A percentile compares a stretch with the other conserved stretches of the same genome.
Evolutionary conservation across 306 rosid species (phyloP).

Genomic region (Pterocarpus santalinus): DNA sequence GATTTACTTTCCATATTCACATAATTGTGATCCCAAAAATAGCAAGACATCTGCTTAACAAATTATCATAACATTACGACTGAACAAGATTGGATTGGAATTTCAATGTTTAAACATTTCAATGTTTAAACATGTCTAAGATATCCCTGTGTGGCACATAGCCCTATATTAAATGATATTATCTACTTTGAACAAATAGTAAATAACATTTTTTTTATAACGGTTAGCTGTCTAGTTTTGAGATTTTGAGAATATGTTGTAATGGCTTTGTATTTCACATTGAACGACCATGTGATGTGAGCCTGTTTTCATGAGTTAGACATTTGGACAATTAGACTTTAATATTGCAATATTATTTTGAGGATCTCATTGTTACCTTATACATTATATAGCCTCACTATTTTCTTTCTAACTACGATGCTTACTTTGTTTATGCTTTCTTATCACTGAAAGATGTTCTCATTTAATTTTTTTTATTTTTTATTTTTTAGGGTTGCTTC

Average conservation of each 20-base stretch:
- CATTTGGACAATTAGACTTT: not conserved
- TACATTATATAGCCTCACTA: not conserved
- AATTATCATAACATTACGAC: not conserved
- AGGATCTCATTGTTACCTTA: not conserved
- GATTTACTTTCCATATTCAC: not conserved
- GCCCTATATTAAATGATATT: too few relatives aligned
- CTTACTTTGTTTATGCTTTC: not conserved
- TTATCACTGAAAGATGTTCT: slow-evolving; percentile 6
- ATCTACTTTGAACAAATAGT: not conserved
- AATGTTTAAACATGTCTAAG: not conserved
- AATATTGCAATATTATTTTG: not conserved
- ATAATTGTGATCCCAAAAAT: not conserved
- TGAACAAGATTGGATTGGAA: not conserved
- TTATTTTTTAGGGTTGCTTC: slow-evolving; percentile 56
- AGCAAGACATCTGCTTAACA: not conserved
- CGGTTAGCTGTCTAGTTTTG: slow-evolving; percentile 7
- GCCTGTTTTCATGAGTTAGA: not conserved
- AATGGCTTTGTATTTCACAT: not conserved
- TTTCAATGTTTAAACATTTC: not conserved
- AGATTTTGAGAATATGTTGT: slow-evolving; percentile 6
- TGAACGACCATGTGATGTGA: not conserved
- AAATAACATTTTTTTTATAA: not conserved
- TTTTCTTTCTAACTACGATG: not conserved
- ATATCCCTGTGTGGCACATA: too few relatives aligned
- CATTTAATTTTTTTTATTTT: not conserved